Evolutionary conservation across 2,329 filamentous ascomycete species (phyloP), one percentile per base, ranked within the genome.

Genomic region (Penicillium sp.): DNA sequence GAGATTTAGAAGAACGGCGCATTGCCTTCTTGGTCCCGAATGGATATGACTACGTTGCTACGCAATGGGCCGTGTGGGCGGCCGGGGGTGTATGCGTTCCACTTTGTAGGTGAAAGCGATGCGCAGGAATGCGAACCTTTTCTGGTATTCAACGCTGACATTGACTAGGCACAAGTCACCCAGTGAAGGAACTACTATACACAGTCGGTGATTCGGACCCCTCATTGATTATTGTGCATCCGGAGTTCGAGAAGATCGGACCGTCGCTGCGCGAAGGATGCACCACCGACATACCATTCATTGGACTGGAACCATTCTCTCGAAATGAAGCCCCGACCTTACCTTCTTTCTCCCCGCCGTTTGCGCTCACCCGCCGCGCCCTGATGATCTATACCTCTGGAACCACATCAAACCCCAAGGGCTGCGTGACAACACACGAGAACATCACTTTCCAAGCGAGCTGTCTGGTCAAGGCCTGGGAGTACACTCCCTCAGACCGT

Each of bases 351-450:
- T 62, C 61, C 37, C 59, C 68, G 0, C 52, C 66, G 0, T 68
- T 70, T 50, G 61, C 65, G 2, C 56, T 72, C 9, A 65, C 67
- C 17, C 68, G 73, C 41, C 69, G 73, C 23, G 75, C 75, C 1
- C 62, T 78, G 47, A 77, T 78, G 68, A 77, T 78, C 55, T 78
- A 77, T 59, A 78, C 75, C 2, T 76, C 73, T 17, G 75, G 75
- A 25, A 77, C 76, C 9, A 77, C 75, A 0, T 73, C 72, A 3
- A 74, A 71, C 17, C 75, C 76, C n/a, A 76, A 78, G 57, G 76
- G 76, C 27, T 77, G 75, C 57, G 73, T 78, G 15, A 76, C 75
- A 3, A 78, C 76, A 4, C 77, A 79, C 56, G 74, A 74, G 51
- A 77, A 72, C 42, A 74, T 73, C 41, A 73, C 66, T 3, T 73